Evolutionary conservation across 2,329 filamentous ascomycete species (phyloP).

Genomic region (Lecanicillium sp.): DNA sequence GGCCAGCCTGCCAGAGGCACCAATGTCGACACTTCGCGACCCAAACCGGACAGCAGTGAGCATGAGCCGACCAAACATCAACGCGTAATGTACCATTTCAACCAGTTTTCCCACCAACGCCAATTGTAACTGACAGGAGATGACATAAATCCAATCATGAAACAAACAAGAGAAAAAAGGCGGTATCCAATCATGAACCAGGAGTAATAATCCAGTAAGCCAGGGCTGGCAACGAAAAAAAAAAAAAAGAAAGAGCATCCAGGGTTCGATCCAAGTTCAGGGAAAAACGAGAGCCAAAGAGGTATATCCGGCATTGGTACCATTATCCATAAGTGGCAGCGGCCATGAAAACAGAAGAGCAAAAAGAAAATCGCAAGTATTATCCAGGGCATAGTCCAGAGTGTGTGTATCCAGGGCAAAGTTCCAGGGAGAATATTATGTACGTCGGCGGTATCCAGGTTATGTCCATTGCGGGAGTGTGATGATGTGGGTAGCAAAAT

Average conservation of each 20-base stretch:
- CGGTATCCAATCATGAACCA: slow-evolving; percentile 1
- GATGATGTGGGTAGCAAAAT: slow-evolving; percentile 5
- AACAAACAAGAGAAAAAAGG: slow-evolving; percentile 6
- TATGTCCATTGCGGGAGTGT: slow-evolving; percentile 10
- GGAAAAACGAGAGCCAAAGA: slow-evolving; percentile 6
- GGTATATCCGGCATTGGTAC: slow-evolving; percentile 13
- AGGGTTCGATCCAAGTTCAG: slow-evolving; percentile 7
- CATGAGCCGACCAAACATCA: slow-evolving; percentile 4
- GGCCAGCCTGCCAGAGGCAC: background rate
- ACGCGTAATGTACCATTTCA: slow-evolving; percentile 1
- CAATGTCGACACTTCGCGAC: background rate
- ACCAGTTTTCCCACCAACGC: slow-evolving; percentile 12
- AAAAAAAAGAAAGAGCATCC: slow-evolving; percentile 1
- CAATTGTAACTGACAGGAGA: background rate
- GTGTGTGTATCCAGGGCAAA: slow-evolving; percentile 6
- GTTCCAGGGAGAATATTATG: slow-evolving; percentile 3
- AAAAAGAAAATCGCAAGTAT: slow-evolving; percentile 20
- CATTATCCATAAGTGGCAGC: slow-evolving; percentile 22
- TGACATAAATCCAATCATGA: slow-evolving; percentile 8
- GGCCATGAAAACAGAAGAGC: slow-evolving; percentile 15
- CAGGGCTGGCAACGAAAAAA: slow-evolving; percentile 3
- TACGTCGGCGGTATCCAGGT: slow-evolving; percentile 4
- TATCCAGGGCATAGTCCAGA: slow-evolving; percentile 10
- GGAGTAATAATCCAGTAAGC: no score
- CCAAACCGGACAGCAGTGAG: slow-evolving; percentile 1